Evolutionary conservation across 169 alveolate genomes (phyloP).

Genomic region (Cryptosporidium canis): DNA sequence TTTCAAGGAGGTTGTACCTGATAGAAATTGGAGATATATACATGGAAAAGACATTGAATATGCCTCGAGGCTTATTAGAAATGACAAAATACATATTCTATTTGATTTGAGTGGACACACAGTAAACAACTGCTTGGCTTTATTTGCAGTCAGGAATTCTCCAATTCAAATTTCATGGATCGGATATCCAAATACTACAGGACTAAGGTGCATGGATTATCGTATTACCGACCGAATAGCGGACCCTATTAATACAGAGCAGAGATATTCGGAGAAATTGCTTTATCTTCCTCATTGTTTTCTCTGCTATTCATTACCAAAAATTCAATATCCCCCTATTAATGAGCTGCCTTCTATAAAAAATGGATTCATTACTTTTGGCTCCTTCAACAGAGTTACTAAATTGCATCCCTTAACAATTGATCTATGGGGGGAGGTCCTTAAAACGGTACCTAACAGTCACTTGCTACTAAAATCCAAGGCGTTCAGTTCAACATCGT

Average conservation of each 20-base stretch:
- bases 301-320: constrained; percentile 80
- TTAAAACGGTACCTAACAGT: constrained; percentile 79
- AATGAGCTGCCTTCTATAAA: constrained; percentile 74
- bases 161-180: constrained; percentile 80
- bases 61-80: constrained; percentile 76
- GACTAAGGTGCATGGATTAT: constrained; percentile 82
- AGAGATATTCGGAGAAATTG: constrained; percentile 77
- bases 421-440: constrained; percentile 77
- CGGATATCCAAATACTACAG: constrained; percentile 86
- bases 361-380: constrained; percentile 82
- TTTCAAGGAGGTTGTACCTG: constrained; percentile 61
- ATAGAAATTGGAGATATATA: constrained; percentile 76
- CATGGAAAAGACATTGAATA: constrained; percentile 73
- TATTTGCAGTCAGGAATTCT: constrained; percentile 81
- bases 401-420: constrained; percentile 79
- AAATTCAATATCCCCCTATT: constrained; percentile 40
- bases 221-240: constrained; percentile 80
- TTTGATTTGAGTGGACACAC: constrained; percentile 87
- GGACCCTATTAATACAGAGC: constrained; percentile 74
- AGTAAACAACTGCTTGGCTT: constrained; percentile 81
- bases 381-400: constrained; percentile 83
- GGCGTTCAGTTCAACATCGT: constrained; percentile 70
- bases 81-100: constrained; percentile 81
- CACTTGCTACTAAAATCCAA: constrained; percentile 75
- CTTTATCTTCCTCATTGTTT: constrained; percentile 81